Percentiles rank a stretch among this genome's conserved stretches.
These are phyloP conservation scores for Incumbomyces lentus DNA, from an alignment of 2,329 filamentous ascomycete genomes.

Conservation along the genomic window DNA sequence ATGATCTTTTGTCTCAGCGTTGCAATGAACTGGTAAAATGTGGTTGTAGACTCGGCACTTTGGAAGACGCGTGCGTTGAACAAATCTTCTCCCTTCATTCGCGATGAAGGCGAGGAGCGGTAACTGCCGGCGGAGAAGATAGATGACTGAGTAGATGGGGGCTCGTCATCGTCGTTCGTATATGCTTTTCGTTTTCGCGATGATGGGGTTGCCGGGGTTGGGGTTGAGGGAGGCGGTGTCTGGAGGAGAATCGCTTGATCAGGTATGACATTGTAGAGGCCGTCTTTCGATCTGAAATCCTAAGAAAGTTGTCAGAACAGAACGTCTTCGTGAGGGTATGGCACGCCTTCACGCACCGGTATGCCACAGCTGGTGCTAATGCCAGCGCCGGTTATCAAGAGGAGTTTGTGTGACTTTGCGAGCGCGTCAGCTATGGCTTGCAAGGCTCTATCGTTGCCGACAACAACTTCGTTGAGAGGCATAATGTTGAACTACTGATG, in stretches of 20 bases:
- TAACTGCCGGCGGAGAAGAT: conserved; percentile 29
- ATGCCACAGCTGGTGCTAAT: conserved; percentile 70
- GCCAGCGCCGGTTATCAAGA: conserved; percentile 61
- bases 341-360: conserved; percentile 42
- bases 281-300: conserved; percentile 42
- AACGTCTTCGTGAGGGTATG: too few species aligned
- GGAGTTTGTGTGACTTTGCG: conserved; percentile 56
- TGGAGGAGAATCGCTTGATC: conserved; percentile 38
- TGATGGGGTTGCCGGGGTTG: conserved; percentile 17
- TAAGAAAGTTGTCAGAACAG: conserved; percentile 8
- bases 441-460: conserved; percentile 44
- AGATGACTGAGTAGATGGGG: conserved; percentile 32
- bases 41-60: conserved; percentile 55
- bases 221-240: conserved; percentile 10
- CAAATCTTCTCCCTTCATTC: conserved; percentile 60
- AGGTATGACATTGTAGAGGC: conserved; percentile 61
- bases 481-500: conserved; percentile 11
- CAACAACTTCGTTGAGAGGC: conserved; percentile 21
- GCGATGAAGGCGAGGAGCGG: conserved; percentile 25
- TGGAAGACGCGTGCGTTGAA: conserved; percentile 63
- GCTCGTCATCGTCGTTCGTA: conserved; percentile 39
- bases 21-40: conserved; percentile 64
- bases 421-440: conserved; percentile 56
- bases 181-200: conserved; percentile 8
- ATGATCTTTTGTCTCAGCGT: conserved; percentile 54